phyloP scores from a whole-genome alignment of 1,284 basidiomycete genomes.

The Termitomyces sp. region DNA sequence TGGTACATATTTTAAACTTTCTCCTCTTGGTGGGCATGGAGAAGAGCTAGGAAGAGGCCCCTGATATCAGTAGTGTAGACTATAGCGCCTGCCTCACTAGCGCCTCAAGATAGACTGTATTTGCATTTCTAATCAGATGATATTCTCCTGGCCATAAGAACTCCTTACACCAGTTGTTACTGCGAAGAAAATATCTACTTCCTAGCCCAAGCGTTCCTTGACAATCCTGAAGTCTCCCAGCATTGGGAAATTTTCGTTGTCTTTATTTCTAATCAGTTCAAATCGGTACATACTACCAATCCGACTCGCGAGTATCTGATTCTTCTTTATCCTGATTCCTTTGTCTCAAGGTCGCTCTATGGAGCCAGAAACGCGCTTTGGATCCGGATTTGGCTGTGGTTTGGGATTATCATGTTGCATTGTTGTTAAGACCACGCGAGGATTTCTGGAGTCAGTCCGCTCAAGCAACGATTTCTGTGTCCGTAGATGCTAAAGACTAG shows the following conservation, averaged over 20 bases:
- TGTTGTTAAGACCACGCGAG: conserved; percentile 39
- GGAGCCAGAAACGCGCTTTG: conserved; percentile 50
- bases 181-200: conserved; percentile 76
- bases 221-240: conserved; percentile 22
- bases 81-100: too few species aligned
- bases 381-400: conserved; percentile 39
- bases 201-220: conserved; percentile 43
- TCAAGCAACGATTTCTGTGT: not conserved
- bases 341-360: conserved; percentile 54
- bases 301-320: not conserved
- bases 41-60: not conserved
- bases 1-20: too few species aligned
- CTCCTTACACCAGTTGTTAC: conserved; percentile 31
- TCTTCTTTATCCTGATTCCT: not conserved
- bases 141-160: not conserved
- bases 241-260: conserved; percentile 51
- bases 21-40: not conserved
- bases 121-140: not conserved
- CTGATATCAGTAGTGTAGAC: too few species aligned
- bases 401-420: conserved; percentile 77
- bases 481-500: not conserved
- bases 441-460: not conserved
- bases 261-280: conserved; percentile 38
- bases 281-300: not conserved
- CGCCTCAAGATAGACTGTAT: not conserved